Evolutionary conservation across 2,329 filamentous ascomycete genomes (phyloP), one percentile per base, ranked within the genome.

Genomic region (Ascochyta viciae-villosae): DNA sequence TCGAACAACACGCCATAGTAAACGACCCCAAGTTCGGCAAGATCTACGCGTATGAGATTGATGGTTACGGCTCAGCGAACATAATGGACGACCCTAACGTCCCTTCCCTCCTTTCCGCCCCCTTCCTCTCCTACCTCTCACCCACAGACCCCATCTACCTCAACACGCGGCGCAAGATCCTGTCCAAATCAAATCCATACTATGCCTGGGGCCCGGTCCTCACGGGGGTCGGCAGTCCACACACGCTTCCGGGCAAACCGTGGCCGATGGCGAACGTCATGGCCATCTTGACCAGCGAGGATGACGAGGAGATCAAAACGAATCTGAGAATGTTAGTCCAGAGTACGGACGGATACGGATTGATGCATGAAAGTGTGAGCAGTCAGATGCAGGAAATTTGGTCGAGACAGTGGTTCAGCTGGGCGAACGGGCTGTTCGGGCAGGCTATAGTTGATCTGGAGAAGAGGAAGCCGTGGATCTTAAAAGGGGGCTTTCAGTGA

Each of bases 11-110:
- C 57, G 80, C 70, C 40, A 73, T 81, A 12, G 70, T 80, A 3
- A 45, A 62, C 7, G 70, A 73, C 6, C 53, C 70, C 0, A 64
- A 60, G 1, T 66, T 73, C 49, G 77, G 78, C 40, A 60, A 58
- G 9, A 70, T 82, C 33, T 82, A 77, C 64, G 80, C 80, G 9
- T 82, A 76, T 61, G 80, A 82, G 62, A 71, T 82, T 40, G 80
- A 82, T 57, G 79, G 79, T 13, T 81, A 78, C 61, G 74, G 75
- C 35, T 64, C 62, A 12, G 68, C 74, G 41, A 88, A 86, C 61
- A 76, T 87, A 16, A 90, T 90, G 87, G 88, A 90, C 66, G 88
- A 90, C 52, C 86, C 88, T 9, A 90, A 90, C 60, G 82, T 90
- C 38, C 88, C 88, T 0, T 87, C 84, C 15, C 78, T 90, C 1